Conservation (phyloP, 1,284 basidiomycete species). For the Schizophyllum commune region DNA sequence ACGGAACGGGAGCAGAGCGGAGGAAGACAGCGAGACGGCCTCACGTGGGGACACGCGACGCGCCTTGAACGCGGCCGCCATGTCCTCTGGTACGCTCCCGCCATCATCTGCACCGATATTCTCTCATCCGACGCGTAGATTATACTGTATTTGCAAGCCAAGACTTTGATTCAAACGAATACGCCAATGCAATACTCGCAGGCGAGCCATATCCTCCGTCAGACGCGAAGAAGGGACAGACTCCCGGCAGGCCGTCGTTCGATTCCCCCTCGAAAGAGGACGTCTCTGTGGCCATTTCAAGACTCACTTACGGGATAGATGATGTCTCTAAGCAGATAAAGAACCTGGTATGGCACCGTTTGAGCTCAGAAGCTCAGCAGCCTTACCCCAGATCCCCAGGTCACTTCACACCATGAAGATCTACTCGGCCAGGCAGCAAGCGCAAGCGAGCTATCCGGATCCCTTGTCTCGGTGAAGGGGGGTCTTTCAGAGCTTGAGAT, state of each 20-base stretch:
- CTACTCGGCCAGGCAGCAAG: slow-evolving; percentile 66
- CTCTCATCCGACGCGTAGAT: slow-evolving; percentile 29
- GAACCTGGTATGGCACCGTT: slow-evolving; percentile 51
- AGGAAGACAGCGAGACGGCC: background rate
- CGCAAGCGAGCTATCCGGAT: slow-evolving; percentile 55
- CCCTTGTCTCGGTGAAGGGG: slow-evolving; percentile 52
- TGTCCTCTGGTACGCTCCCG: background rate
- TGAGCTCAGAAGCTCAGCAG: slow-evolving; percentile 2
- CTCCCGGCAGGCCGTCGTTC: slow-evolving; percentile 20
- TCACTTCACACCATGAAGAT: slow-evolving; percentile 66
- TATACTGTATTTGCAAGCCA: slow-evolving; percentile 61
- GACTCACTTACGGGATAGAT: slow-evolving; percentile 78
- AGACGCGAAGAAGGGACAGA: slow-evolving; percentile 19
- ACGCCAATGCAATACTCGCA: slow-evolving; percentile 81
- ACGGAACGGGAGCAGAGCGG: background rate
- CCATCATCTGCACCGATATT: background rate
- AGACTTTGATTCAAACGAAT: slow-evolving; percentile 80
- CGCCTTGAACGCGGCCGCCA: background rate
- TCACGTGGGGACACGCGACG: background rate
- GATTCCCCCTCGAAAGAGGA: slow-evolving; percentile 72
- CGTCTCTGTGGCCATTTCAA: slow-evolving; percentile 78
- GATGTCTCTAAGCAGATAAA: slow-evolving; percentile 86
- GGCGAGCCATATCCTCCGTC: slow-evolving; percentile 62
- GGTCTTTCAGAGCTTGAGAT: slow-evolving; percentile 62
- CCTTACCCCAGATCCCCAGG: slow-evolving; percentile 27